phyloP scores from a whole-genome alignment of 441 rosid species.

The Erodium moschatum region DNA sequence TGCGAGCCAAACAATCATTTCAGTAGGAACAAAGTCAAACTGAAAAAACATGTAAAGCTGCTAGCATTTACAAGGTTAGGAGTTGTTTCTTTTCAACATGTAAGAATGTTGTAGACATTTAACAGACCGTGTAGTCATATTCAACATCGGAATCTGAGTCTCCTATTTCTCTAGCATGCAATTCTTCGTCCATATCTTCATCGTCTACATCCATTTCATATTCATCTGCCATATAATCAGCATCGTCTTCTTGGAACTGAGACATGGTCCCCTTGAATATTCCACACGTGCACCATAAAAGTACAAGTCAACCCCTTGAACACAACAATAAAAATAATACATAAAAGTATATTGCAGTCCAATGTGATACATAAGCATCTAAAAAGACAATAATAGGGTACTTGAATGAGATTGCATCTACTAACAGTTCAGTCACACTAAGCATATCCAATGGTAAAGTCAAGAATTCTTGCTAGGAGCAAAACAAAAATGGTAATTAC shows the following conservation, averaged over 20 bases:
- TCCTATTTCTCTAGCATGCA: slow-evolving; percentile 35
- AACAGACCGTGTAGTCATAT: slow-evolving; percentile 42
- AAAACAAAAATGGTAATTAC: neutral
- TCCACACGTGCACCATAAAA: neutral
- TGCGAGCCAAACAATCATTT: slow-evolving; percentile 24
- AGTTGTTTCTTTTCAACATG: neutral
- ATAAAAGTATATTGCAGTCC: neutral
- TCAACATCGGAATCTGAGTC: slow-evolving; percentile 61
- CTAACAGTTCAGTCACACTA: too few species aligned
- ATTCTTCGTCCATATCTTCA: slow-evolving; percentile 50
- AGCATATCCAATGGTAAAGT: too few species aligned
- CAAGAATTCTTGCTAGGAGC: neutral
- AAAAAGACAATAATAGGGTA: neutral
- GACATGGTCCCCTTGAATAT: slow-evolving; percentile 30
- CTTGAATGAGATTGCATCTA: neutral
- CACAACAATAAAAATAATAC: neutral
- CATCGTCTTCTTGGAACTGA: slow-evolving; percentile 47
- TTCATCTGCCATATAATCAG: slow-evolving; percentile 50
- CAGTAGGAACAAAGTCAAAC: too few species aligned
- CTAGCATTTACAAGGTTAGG: neutral
- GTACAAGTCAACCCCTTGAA: neutral
- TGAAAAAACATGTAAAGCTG: too few species aligned
- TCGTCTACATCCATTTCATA: slow-evolving; percentile 54
- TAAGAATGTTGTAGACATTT: neutral
- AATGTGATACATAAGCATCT: neutral